These are phyloP conservation scores for Mucor irregularis DNA, from an alignment of 371 early-diverging fungal genomes.

Conservation along the genomic window DNA sequence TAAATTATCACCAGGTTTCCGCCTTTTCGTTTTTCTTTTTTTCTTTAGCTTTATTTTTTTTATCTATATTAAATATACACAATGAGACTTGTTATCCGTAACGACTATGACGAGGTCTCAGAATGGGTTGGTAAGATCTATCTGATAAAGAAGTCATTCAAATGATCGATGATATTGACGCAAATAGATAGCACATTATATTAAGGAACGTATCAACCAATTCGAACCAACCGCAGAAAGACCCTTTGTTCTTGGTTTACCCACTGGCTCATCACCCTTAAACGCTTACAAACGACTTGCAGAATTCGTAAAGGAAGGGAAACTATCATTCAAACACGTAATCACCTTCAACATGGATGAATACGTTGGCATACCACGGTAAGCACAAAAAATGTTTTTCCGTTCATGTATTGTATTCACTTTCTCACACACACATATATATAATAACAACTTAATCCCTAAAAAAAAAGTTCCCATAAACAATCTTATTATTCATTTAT, in stretches of 20 bases:
- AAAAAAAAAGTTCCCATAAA: constrained; percentile 61
- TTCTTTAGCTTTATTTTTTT: neutral
- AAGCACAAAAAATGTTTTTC: constrained; percentile 7
- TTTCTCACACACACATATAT: neutral
- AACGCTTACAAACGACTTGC: constrained; percentile 69
- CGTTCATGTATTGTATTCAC: neutral
- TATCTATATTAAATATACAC: constrained; percentile 7
- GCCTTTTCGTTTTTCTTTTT: neutral
- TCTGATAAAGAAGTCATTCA: neutral
- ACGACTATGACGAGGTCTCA: constrained; percentile 67
- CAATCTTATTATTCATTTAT: constrained; percentile 90
- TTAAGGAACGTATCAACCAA: constrained; percentile 77
- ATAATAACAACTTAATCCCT: neutral
- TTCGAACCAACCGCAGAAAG: constrained; percentile 73
- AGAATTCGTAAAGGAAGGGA: constrained; percentile 59
- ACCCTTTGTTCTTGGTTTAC: constrained; percentile 86
- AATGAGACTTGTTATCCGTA: constrained; percentile 74
- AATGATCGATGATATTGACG: neutral
- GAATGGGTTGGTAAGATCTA: constrained; percentile 63
- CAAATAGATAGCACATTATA: constrained; percentile 65
- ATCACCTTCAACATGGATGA: constrained; percentile 82
- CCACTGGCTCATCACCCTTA: constrained; percentile 85
- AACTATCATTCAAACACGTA: constrained; percentile 62
- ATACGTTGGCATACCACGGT: constrained; percentile 53
- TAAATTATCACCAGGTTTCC: neutral